Evolutionary conservation across 352 stramenopile species (phyloP), one percentile per base, ranked within the genome.

Genomic region (Elongisporangium undulatum): DNA sequence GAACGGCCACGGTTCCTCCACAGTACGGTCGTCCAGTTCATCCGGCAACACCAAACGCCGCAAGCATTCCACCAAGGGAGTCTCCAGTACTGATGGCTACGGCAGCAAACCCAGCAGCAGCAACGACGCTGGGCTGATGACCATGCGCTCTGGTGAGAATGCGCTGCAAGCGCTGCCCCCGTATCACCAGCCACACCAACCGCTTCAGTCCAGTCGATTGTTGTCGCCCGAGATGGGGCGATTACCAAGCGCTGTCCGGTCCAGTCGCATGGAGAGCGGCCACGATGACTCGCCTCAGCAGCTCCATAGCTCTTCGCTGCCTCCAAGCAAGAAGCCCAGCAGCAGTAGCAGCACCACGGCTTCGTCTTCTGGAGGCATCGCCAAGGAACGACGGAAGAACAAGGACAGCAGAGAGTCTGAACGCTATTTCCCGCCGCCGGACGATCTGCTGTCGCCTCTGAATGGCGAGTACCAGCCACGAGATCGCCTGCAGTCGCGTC

Each of bases 401-500:
- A 78, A 71, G 17, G 62, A 69, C n/a, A 7, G 53, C 26, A 12
- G 56, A 62, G 13, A 20, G 26, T 17, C 49, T n/a, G 58, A 69
- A 7, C 50, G 48, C 16, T 74, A 62, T 52, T 68, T 74, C 22
- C 53, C 51, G n/a, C 55, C 53, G 2, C 69, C 85, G 2, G 66
- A 68, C 0, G 74, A 83, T 49, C 50, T 87, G 13, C 57, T 90
- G 8, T 45, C 69, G 2, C 74, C 79, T 24, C 38, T 86, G 0
- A 57, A 63, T 1, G 58, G 65, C 13, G 77, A 88, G 17, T 92
- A 92, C 53, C 79, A 87, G 53, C 75, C 85, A 10, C 69, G 81
- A 13, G 85, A 94, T 63, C 79, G 85, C 3, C 68, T 94, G 21
- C 79, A 92, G 51, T 94, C 85, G 13, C 77, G 85, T 7, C 84